Percentiles rank a stretch among this genome's conserved stretches.
phyloP scores from a whole-genome alignment of 2,329 filamentous ascomycete genomes.

The Lizonia empirigonia region DNA sequence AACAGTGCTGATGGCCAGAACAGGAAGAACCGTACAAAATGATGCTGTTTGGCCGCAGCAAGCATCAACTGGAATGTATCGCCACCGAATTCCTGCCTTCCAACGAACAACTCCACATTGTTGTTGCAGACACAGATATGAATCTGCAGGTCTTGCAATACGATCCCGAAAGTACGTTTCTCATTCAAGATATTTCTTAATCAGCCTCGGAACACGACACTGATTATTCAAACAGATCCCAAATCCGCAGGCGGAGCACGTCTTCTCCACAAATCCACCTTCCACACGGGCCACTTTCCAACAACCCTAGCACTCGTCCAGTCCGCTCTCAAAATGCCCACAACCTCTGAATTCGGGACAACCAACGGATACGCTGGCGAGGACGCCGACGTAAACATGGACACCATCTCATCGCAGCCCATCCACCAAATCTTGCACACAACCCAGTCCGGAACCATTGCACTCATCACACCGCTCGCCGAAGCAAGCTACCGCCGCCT shows the following conservation, averaged over 20 bases:
- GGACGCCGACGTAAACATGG: slow-evolving; percentile 38
- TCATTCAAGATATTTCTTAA: neutral
- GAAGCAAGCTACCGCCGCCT: slow-evolving; percentile 85
- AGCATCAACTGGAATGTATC: slow-evolving; percentile 76
- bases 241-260: slow-evolving; percentile 90
- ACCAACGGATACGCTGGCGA: slow-evolving; percentile 43
- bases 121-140: slow-evolving; percentile 82
- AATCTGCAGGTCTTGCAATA: slow-evolving; percentile 91
- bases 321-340: slow-evolving; percentile 60
- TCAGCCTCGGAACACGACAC: no score
- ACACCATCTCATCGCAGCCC: slow-evolving; percentile 11
- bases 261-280: slow-evolving; percentile 84
- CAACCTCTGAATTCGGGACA: slow-evolving; percentile 31
- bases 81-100: slow-evolving; percentile 88
- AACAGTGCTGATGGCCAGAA: slow-evolving; percentile 21
- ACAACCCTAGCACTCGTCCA: slow-evolving; percentile 78
- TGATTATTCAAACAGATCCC: slow-evolving; percentile 65
- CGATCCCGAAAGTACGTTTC: slow-evolving; percentile 82
- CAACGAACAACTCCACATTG: slow-evolving; percentile 78
- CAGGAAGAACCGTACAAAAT: slow-evolving; percentile 94
- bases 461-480: slow-evolving; percentile 75
- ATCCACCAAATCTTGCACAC: slow-evolving; percentile 44
- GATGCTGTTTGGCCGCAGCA: slow-evolving; percentile 87
- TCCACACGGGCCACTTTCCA: slow-evolving; percentile 81
- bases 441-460: slow-evolving; percentile 71